Base-by-base conservation (phyloP, 352 stramenopile genomes). In the Globisporangium nagaii region DNA sequence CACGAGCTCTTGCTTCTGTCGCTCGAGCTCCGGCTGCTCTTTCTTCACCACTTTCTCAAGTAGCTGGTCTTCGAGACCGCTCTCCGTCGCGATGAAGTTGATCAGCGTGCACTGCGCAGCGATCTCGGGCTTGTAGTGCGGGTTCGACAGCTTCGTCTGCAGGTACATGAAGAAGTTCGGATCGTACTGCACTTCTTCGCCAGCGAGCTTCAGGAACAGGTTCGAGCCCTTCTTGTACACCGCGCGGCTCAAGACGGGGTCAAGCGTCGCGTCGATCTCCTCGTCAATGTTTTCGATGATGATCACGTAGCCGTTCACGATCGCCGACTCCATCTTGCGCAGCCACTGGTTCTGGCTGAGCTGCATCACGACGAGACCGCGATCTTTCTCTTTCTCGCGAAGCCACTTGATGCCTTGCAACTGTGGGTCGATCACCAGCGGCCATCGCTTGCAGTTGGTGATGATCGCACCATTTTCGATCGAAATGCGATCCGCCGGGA, bases 391-490 rank as follows among this genome's bases (percentile, higher is more conserved):
- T 56, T 98, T 98, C 49, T 93, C 84, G 37, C 85, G 84, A 15
- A 99, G 85, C 96, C 96, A 99, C 63, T 99, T 99, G 72, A 99
- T 98, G 6, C 94, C 96, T 71, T 99, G 96, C 17, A 97, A 65
- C 66, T 99, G 96, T 53, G 96, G 96, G 65, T 99, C 96, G 50
- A 99, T 98, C 36, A 99, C 89, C 24, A 99, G 64, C 12, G 95
- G 96, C 96, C 96, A 99, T 6, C 96, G 86, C 64, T 98, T 98
- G 68, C 93, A 98, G 47, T 95, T 98, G 28, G 83, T 97, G 63
- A 98, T 98, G 50, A 99, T 97, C 1, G 95, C 93, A 36, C 96
- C 93, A 63, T 99, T 99, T 58, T 99, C 96, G 22, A 98, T 95
- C 24, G 92, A 98, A 48, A 99, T 98, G 24, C 96, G 87, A 79